Conservation (phyloP, 2,329 filamentous ascomycete species). For the Clathrospora elynae region DNA sequence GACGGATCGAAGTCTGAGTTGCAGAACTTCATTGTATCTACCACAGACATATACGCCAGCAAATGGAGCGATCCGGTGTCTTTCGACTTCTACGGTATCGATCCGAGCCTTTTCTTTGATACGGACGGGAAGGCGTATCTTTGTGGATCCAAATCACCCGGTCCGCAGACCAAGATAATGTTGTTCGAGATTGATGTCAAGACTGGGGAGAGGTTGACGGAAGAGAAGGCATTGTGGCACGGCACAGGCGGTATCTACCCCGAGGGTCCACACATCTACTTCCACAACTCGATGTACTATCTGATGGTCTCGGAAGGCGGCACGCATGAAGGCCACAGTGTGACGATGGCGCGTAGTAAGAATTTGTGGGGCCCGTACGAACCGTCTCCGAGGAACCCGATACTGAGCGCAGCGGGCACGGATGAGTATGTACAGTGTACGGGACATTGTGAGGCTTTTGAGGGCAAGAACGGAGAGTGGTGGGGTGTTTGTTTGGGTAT, state of each 20-base stretch:
- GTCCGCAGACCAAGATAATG: conserved; percentile 22
- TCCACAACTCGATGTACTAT: conserved; percentile 42
- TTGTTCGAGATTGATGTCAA: conserved; percentile 34
- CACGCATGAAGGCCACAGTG: conserved; percentile 16
- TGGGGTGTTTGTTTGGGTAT: conserved; percentile 23
- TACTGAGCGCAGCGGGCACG: conserved; percentile 14
- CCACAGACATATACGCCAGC: conserved; percentile 13
- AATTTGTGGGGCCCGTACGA: conserved; percentile 20
- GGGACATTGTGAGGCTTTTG: conserved; percentile 21
- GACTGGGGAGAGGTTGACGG: conserved; percentile 27
- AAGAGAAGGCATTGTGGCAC: conserved; percentile 35
- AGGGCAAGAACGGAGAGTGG: conserved; percentile 16
- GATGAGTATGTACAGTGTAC: conserved; percentile 23
- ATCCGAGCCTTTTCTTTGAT: conserved; percentile 24
- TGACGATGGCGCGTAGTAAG: conserved; percentile 20
- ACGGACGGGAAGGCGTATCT: conserved; percentile 18
- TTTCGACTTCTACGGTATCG: conserved; percentile 22
- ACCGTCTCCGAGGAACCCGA: conserved; percentile 14
- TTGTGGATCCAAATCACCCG: conserved; percentile 26
- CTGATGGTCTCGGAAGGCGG: conserved; percentile 43
- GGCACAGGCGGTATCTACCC: conserved; percentile 38
- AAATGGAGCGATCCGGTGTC: conserved; percentile 20
- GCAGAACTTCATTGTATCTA: conserved; percentile 45
- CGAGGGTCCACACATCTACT: conserved; percentile 46
- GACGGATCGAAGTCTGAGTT: conserved; percentile 50